Base-by-base conservation (phyloP, 2,329 filamentous ascomycete genomes). In the Ophiosphaerella herpotricha region DNA sequence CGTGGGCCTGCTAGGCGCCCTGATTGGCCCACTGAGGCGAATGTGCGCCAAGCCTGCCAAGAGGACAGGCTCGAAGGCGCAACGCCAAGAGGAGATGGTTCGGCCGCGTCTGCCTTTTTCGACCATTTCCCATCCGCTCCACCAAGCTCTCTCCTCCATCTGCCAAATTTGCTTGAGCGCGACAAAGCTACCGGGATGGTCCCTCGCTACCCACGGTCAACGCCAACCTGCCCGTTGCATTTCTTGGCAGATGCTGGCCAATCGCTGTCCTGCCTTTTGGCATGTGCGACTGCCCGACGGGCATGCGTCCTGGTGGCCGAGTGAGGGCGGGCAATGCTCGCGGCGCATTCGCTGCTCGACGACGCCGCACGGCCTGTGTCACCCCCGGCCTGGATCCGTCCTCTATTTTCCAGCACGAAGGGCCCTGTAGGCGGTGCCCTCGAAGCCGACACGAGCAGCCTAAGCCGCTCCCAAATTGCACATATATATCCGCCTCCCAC, bases 401-500 rank as follows among this genome's bases (percentile, higher is more conserved):
- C 43, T 43, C 44, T 40, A 35, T 45, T 47, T 52, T 36, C 33
- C 39, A 50, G 38, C 16, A 50, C 43, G 44, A 54, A 39, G 7
- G 26, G 26, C 26, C 26, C 3, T 3, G 26, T 7, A 29, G 43
- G 43, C 39, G 43, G 35, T 35, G 47, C 35, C 14, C 43, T 47
- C 54, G 52, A 43, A 37, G 54, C 52, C 55, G 42, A 26, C 52
- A 39, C 42, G 37, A 21, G 18, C 46, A 52, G 46, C 36, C 43
- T 49, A 46, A 44, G 50, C 51, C 48, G 50, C 55, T 48, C 39
- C 51, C 43, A 52, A 41, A 56, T 39, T 52, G 39, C 37, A 46
- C 41, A 54, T 61, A 59, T 63, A 61, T 61, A 61, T 43, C 46
- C 36, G 45, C 52, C 56, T 56, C 45, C 52, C 46, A 47, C 32